phyloP scores from a whole-genome alignment of 2,329 filamentous ascomycete genomes.

The Fusarium sp. region DNA sequence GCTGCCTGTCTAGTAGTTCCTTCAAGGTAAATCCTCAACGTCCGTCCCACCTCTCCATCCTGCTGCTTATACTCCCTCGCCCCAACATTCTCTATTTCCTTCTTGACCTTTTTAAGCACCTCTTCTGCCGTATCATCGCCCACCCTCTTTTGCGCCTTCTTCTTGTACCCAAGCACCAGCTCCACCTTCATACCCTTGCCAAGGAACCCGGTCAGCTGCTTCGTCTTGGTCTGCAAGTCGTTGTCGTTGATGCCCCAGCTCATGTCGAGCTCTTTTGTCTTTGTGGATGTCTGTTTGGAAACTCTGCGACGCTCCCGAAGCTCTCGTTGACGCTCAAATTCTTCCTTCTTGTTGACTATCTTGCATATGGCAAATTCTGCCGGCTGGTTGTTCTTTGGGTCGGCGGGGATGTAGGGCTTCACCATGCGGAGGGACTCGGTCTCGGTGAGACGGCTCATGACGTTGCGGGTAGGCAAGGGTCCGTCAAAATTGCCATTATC shows the following conservation, averaged over 20 bases:
- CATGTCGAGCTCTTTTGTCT: conserved; percentile 82
- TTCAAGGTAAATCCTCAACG: conserved; percentile 58
- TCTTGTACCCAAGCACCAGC: conserved; percentile 69
- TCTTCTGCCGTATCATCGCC: conserved; percentile 70
- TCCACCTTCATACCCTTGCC: conserved; percentile 80
- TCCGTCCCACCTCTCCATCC: conserved; percentile 58
- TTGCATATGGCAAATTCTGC: conserved; percentile 72
- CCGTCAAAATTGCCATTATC: conserved; percentile 54
- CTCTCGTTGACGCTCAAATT: conserved; percentile 57
- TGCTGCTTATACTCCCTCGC: conserved; percentile 58
- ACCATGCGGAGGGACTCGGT: conserved; percentile 57
- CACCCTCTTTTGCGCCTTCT: conserved; percentile 70
- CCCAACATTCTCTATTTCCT: conserved; percentile 49
- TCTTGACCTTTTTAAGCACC: conserved; percentile 60
- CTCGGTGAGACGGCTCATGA: conserved; percentile 56
- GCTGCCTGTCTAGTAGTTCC: conserved; percentile 36
- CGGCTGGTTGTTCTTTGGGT: conserved; percentile 39
- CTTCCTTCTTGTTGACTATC: conserved; percentile 69
- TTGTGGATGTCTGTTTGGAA: conserved; percentile 55
- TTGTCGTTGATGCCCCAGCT: conserved; percentile 86
- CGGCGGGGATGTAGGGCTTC: conserved; percentile 51
- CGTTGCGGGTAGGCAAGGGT: conserved; percentile 51
- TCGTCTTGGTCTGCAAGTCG: conserved; percentile 78
- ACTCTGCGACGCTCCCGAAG: conserved; percentile 58
- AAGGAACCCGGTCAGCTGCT: conserved; percentile 75